Evolutionary conservation across 495 filamentous ascomycete species (phyloP), one percentile per base, ranked within the genome.

Genomic region (Annulohypoxylon stygium): DNA sequence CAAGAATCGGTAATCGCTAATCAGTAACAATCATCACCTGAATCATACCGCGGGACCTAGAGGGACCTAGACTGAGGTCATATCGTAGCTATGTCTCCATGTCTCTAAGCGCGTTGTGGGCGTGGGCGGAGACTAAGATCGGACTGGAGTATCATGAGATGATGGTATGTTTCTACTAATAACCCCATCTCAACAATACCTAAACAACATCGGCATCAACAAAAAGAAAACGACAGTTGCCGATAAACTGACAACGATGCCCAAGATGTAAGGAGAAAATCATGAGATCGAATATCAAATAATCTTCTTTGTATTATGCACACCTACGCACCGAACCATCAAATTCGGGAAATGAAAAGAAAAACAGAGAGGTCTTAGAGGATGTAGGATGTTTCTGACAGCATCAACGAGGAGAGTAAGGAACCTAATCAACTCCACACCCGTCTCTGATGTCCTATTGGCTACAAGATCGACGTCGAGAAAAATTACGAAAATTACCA

Each of bases 81-180:
- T 45, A 45, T 45, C 41, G 41, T 20, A 11, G 43, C n/a, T 47
- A 43, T 43, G 39, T n/a, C 36, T 9, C 9, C 36, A 43, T 43
- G 39, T n/a, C 36, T 9, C 9, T 6, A 23, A 23, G 20, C 20
- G 20, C 20, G 20, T 23, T 1, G 20, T 23, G 20, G 20, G 20
- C 1, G 2, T 47, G 16, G n/a, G 43, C 43, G 43, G 43, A 54
- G 64, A 65, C 62, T 50, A 67, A 67, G 45, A 51, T 64, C 47
- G 54, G 48, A 50, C n/a, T 14, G 51, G 26, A 39, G 66, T 18
- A 70, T 75, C 72, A 65, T 53, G 54, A 75, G 72, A 75, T 62
- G 63, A 65, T 75, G 72, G 72, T 64, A 61, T 64, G 67, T 64
- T 64, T 59, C 30, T 41, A 53, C 67, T 16, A 60, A 14, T 36